A percentile compares a stretch with the other conserved stretches of the same genome.
Conservation (phyloP, 2,329 filamentous ascomycete species). For the Alternaria ventricosa region DNA sequence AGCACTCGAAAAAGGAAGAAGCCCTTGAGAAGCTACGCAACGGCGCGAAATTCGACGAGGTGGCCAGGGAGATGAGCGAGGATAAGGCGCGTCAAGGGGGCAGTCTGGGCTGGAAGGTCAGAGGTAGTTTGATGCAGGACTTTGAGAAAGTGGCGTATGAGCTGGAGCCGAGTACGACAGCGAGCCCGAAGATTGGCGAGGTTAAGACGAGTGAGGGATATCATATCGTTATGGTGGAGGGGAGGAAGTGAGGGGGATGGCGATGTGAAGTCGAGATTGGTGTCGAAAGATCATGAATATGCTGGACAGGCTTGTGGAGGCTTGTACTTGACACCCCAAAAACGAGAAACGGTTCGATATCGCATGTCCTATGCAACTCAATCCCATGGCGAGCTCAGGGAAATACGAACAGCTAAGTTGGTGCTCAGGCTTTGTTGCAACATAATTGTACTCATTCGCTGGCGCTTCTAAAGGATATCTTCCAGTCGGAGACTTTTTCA, state of each 20-base stretch:
- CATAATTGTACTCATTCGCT: no score
- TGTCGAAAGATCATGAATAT: neutral
- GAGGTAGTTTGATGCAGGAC: slow-evolving; percentile 69
- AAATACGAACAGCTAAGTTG: neutral
- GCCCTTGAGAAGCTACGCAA: slow-evolving; percentile 71
- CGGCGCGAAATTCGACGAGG: slow-evolving; percentile 75
- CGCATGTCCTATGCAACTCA: neutral
- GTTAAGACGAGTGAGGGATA: slow-evolving; percentile 78
- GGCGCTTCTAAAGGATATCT: neutral
- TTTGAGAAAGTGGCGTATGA: slow-evolving; percentile 77
- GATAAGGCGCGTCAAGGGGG: slow-evolving; percentile 77
- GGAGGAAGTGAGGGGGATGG: slow-evolving; percentile 55
- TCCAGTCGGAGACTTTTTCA: neutral
- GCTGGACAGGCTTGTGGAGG: neutral
- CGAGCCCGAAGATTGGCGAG: slow-evolving; percentile 70
- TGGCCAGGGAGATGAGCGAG: slow-evolving; percentile 74
- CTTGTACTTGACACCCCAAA: neutral
- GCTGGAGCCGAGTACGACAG: slow-evolving; percentile 70
- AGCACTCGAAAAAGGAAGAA: slow-evolving; percentile 79
- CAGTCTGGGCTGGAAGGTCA: slow-evolving; percentile 74
- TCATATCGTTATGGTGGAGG: slow-evolving; percentile 81
- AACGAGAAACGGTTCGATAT: neutral
- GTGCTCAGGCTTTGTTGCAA: neutral
- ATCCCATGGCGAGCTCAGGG: no score
- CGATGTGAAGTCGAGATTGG: neutral